Conservation (phyloP, 192 early-diverging fungal genomes). For the Umbelopsis vinacea region DNA sequence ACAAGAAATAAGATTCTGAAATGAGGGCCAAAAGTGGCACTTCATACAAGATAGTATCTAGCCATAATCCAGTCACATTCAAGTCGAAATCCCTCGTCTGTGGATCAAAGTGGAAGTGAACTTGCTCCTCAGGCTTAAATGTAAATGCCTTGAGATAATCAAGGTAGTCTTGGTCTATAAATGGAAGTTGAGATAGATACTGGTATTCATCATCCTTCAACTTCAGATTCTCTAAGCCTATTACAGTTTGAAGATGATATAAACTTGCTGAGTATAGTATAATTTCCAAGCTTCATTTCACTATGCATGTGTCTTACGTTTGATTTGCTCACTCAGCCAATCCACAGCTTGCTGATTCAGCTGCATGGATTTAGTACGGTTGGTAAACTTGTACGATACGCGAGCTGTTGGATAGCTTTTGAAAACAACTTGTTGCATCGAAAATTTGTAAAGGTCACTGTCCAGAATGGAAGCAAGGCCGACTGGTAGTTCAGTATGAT, state of each 20-base stretch:
- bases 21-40: conserved; percentile 71
- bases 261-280: background rate
- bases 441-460: conserved; percentile 85
- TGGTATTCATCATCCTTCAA: conserved; percentile 45
- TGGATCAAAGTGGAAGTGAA: conserved; percentile 38
- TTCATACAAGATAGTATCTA: conserved; percentile 77
- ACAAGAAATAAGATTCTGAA: conserved; percentile 70
- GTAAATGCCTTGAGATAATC: conserved; percentile 61
- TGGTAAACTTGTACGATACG: conserved; percentile 64
- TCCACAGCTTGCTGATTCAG: conserved; percentile 50
- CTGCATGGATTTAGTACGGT: conserved; percentile 50
- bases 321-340: conserved; percentile 50
- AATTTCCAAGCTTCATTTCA: background rate
- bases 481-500: background rate
- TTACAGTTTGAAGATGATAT: conserved; percentile 19
- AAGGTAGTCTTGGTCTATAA: conserved; percentile 60
- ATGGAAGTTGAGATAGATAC: conserved; percentile 54
- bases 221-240: conserved; percentile 49
- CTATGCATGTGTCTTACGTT: conserved; percentile 20
- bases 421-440: conserved; percentile 79
- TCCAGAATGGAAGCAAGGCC: conserved; percentile 67
- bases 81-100: conserved; percentile 44
- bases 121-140: conserved; percentile 58
- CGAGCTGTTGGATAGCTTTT: conserved; percentile 54
- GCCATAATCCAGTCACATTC: conserved; percentile 64